Evolutionary conservation across 306 rosid species (phyloP).

Genomic region (Castanopsis chinensis): DNA sequence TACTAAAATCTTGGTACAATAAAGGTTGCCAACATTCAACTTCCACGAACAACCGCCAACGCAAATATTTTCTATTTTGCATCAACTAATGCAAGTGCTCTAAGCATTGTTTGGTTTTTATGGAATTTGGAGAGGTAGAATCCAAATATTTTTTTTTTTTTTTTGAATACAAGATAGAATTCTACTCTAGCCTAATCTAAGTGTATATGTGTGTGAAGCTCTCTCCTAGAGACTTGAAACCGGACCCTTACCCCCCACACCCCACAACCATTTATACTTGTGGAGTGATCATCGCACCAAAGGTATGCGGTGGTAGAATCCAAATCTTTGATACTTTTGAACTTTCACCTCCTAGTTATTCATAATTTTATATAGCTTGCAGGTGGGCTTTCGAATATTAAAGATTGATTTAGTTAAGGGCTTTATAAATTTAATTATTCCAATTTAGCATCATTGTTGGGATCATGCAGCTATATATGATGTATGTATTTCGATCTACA

Average conservation of each 20-base stretch:
- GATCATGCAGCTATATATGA: not conserved
- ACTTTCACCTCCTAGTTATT: conserved; percentile 69
- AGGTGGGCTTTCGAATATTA: conserved; percentile 43
- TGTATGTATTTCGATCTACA: not conserved
- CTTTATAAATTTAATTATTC: no score
- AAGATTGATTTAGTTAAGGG: not conserved
- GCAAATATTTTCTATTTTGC: conserved; percentile 41
- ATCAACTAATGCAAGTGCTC: no score
- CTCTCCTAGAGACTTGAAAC: no score
- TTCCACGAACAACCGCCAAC: conserved; percentile 51
- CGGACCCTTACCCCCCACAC: no score
- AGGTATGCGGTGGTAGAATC: no score
- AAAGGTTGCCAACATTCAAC: conserved; percentile 31
- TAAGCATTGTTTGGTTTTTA: conserved; percentile 68
- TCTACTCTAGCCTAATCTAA: no score
- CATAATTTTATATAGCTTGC: conserved; percentile 44
- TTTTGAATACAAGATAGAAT: no score
- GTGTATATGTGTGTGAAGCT: no score
- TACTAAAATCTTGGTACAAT: conserved; percentile 17
- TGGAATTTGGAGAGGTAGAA: conserved; percentile 63
- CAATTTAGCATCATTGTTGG: conserved; percentile 10
- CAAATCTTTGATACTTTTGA: conserved; percentile 64
- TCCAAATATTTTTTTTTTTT: no score
- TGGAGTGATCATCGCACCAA: no score
- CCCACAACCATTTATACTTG: no score